Percentiles rank a stretch among this genome's conserved stretches.
phyloP scores from a whole-genome alignment of 495 filamentous ascomycete genomes.

The Aspergillus incahuasiensis region DNA sequence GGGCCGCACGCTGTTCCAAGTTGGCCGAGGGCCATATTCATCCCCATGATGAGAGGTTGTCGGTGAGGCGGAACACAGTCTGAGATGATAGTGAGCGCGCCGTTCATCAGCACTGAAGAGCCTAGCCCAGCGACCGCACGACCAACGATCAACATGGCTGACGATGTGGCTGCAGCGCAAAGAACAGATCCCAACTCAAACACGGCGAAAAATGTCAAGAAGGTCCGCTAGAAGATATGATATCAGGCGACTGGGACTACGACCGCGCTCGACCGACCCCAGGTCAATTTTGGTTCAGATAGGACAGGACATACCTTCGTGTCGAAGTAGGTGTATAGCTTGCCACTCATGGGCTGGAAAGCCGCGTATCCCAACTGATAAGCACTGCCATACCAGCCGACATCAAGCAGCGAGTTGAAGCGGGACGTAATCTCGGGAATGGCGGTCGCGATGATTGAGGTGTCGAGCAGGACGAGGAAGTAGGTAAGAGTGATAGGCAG shows the following conservation, averaged over 20 bases:
- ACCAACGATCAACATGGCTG: conserved; percentile 41
- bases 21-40: conserved; percentile 3
- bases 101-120: conserved; percentile 47
- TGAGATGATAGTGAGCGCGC: conserved; percentile 48
- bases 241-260: background rate
- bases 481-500: background rate
- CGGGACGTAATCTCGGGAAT: conserved; percentile 4
- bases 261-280: too few species aligned
- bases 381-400: background rate
- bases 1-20: conserved; percentile 20
- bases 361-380: background rate
- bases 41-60: conserved; percentile 19
- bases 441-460: conserved; percentile 2
- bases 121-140: conserved; percentile 42
- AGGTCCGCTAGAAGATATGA: conserved; percentile 21
- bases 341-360: conserved; percentile 44
- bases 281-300: too few species aligned
- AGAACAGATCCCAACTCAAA: conserved; percentile 44
- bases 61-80: conserved; percentile 37
- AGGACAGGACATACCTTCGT: conserved; percentile 11
- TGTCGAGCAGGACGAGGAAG: background rate
- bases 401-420: conserved; percentile 4
- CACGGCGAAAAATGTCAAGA: conserved; percentile 24
- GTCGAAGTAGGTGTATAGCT: conserved; percentile 40
- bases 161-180: conserved; percentile 38